phyloP scores from a whole-genome alignment of 2,329 filamentous ascomycete species.

The Beauveria rudraprayagi region DNA sequence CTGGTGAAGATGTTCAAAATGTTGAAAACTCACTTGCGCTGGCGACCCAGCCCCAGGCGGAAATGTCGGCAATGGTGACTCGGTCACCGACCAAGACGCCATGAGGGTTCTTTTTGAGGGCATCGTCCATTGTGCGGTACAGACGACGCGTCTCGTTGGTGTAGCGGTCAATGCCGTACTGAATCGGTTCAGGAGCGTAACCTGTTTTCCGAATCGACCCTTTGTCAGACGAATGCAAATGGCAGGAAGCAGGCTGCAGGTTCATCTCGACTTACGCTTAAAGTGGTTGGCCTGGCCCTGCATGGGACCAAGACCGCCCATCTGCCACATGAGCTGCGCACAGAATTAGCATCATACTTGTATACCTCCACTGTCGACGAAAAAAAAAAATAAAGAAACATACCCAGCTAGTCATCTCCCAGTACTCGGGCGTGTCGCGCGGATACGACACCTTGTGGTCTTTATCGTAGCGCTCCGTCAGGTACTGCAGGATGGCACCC shows the following conservation, averaged over 20 bases:
- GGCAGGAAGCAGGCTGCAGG: no score
- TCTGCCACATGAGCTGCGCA: conserved; percentile 58
- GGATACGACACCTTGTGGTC: conserved; percentile 80
- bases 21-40: conserved; percentile 29
- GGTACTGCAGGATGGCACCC: conserved; percentile 76
- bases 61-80: conserved; percentile 69
- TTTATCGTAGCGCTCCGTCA: conserved; percentile 72
- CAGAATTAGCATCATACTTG: neutral
- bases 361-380: neutral
- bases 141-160: conserved; percentile 75
- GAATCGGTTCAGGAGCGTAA: conserved; percentile 75
- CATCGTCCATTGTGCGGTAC: conserved; percentile 68
- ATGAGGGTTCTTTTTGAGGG: conserved; percentile 50
- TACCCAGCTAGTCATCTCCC: conserved; percentile 73
- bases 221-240: neutral
- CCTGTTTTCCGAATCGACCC: conserved; percentile 24
- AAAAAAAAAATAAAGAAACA: conserved; percentile 12
- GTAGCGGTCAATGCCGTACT: conserved; percentile 78
- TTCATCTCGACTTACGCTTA: conserved; percentile 37
- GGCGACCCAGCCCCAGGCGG: conserved; percentile 72
- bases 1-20: no score
- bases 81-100: conserved; percentile 60
- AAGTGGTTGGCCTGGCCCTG: conserved; percentile 80
- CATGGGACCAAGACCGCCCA: conserved; percentile 75
- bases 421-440: conserved; percentile 61